phyloP scores from a whole-genome alignment of 805 yeast species.

The Starmera caribaea region DNA sequence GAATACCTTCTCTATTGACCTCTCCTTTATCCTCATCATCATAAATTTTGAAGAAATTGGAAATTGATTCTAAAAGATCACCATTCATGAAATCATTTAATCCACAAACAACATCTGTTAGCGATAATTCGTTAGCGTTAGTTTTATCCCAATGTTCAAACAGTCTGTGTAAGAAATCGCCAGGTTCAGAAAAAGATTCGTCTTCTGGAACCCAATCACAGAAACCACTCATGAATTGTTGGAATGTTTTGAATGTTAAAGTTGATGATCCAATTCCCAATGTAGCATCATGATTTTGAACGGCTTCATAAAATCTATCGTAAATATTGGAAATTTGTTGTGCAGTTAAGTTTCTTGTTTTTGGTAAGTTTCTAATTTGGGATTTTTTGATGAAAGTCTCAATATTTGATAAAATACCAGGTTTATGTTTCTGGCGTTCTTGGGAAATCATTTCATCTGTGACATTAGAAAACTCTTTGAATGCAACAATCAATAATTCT shows the following conservation, averaged over 20 bases:
- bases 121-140: slow-evolving; percentile 42
- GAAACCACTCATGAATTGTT: slow-evolving; percentile 64
- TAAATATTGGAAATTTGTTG: slow-evolving; percentile 64
- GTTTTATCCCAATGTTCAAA: slow-evolving; percentile 66
- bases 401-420: slow-evolving; percentile 74
- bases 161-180: slow-evolving; percentile 49
- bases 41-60: slow-evolving; percentile 71
- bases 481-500: slow-evolving; percentile 82
- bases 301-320: slow-evolving; percentile 73
- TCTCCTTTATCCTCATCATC: slow-evolving; percentile 49
- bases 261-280: slow-evolving; percentile 48
- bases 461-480: slow-evolving; percentile 77
- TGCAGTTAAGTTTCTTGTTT: slow-evolving; percentile 47
- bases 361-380: slow-evolving; percentile 78
- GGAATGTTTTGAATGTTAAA: slow-evolving; percentile 68
- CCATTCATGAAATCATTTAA: slow-evolving; percentile 56
- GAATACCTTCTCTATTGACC: slow-evolving; percentile 68
- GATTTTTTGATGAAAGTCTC: slow-evolving; percentile 88
- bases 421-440: slow-evolving; percentile 62
- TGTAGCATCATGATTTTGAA: slow-evolving; percentile 52
- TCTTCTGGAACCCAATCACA: slow-evolving; percentile 62
- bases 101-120: slow-evolving; percentile 67
- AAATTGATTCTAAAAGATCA: slow-evolving; percentile 70
- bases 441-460: slow-evolving; percentile 65
- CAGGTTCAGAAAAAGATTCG: slow-evolving; percentile 26